Conservation (phyloP, 208 protist genomes). For the Leishmania major region DNA sequence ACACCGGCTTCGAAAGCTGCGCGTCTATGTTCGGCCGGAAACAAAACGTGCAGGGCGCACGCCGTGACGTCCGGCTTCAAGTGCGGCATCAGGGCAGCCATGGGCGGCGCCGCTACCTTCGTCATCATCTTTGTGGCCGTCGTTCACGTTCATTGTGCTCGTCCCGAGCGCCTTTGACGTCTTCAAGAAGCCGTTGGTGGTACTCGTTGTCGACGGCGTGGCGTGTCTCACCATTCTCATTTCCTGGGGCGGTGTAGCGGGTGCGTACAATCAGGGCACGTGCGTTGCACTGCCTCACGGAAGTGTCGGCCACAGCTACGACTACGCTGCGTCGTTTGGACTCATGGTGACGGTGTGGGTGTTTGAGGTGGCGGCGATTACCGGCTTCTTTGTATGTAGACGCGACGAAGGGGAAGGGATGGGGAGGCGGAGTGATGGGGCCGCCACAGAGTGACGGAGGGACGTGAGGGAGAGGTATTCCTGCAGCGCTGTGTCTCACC, state of each 20-base stretch:
- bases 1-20: conserved; percentile 13
- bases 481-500: not conserved
- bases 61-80: conserved; percentile 19
- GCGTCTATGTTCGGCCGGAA: conserved; percentile 45
- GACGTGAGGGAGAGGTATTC: not conserved
- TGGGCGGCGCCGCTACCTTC: conserved; percentile 47
- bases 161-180: conserved; percentile 24
- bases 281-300: conserved; percentile 22
- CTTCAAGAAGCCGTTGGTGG: conserved; percentile 33
- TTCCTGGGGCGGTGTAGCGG: conserved; percentile 39
- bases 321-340: conserved; percentile 36
- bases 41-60: conserved; percentile 24
- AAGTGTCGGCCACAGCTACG: conserved; percentile 31
- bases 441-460: not conserved
- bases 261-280: conserved; percentile 38
- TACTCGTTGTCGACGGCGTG: conserved; percentile 31
- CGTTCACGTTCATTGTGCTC: conserved; percentile 26
- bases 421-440: not conserved
- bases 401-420: not conserved
- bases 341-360: conserved; percentile 49
- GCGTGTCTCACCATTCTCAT: conserved; percentile 40
- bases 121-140: conserved; percentile 45
- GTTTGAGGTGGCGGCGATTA: conserved; percentile 34
- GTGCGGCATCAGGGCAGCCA: conserved; percentile 37
- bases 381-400: conserved; percentile 39